phyloP scores from a whole-genome alignment of 306 rosid genomes.

The Gastrolobium villosum region DNA sequence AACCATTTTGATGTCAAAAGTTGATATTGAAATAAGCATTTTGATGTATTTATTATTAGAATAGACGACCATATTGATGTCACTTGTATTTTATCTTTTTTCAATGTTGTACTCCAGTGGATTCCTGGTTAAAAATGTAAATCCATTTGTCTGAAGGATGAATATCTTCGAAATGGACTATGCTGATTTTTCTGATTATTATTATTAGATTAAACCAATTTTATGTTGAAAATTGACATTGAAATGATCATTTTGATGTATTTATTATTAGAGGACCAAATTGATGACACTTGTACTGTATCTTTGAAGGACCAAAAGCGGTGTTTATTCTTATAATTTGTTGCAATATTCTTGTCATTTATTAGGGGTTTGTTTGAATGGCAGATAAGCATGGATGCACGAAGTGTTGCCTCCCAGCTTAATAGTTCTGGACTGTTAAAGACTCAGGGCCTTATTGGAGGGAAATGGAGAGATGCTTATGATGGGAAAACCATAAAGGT shows the following conservation, averaged over 20 bases:
- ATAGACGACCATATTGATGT: no score
- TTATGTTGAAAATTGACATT: constrained; percentile 3
- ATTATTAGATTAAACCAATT: neutral
- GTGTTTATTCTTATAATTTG: no score
- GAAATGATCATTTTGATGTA: constrained; percentile 9
- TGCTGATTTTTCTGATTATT: constrained; percentile 1
- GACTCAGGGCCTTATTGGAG: constrained; percentile 94
- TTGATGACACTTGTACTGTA: no score
- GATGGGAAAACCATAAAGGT: constrained; percentile 89
- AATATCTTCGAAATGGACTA: constrained; percentile 15
- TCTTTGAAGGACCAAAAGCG: no score
- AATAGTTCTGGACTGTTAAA: constrained; percentile 73
- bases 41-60: no score
- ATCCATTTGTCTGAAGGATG: constrained; percentile 1
- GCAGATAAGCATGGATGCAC: constrained; percentile 75
- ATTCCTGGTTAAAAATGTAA: constrained; percentile 6
- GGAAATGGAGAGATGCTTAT: constrained; percentile 89
- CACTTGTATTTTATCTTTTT: no score
- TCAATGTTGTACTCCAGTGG: no score
- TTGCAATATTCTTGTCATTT: constrained; percentile 21
- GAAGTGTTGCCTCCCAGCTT: constrained; percentile 69
- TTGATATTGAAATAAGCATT: no score
- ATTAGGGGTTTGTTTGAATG: constrained; percentile 47
- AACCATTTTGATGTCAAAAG: neutral
- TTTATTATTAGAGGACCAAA: constrained; percentile 12